These are phyloP conservation scores for Ophiostoma australiae DNA, from an alignment of 2,329 filamentous ascomycete genomes.

Conservation along the genomic window DNA sequence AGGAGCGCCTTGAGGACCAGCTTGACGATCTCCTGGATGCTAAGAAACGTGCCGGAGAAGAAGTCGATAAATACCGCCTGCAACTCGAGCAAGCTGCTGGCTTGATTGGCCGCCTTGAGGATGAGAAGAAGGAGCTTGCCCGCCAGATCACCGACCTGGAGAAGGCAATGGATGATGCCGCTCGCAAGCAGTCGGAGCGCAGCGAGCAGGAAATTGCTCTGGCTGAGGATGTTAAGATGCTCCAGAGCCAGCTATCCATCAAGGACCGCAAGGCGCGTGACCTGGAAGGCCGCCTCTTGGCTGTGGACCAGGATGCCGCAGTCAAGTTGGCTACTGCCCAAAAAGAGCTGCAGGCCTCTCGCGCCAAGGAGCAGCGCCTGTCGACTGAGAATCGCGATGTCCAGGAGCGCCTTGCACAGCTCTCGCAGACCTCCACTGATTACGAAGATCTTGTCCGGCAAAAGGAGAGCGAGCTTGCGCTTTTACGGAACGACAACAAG, in stretches of 20 bases:
- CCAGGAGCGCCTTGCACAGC: conserved; percentile 76
- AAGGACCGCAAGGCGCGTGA: conserved; percentile 90
- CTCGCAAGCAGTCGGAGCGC: conserved; percentile 64
- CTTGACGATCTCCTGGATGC: conserved; percentile 82
- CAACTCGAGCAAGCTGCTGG: conserved; percentile 89
- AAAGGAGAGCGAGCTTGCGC: conserved; percentile 87
- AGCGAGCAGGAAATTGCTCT: conserved; percentile 72
- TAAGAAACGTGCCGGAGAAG: conserved; percentile 82
- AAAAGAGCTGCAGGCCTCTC: conserved; percentile 72
- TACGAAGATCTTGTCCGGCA: conserved; percentile 90
- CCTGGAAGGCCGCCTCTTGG: conserved; percentile 75
- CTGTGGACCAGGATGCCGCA: conserved; percentile 83
- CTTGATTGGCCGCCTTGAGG: conserved; percentile 79
- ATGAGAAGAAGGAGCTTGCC: conserved; percentile 73
- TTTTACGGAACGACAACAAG: conserved; percentile 79
- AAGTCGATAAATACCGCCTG: conserved; percentile 69
- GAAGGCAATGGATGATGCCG: conserved; percentile 62
- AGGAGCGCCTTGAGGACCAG: conserved; percentile 89
- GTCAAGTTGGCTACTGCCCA: conserved; percentile 72
- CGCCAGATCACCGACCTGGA: conserved; percentile 66
- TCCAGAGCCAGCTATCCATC: conserved; percentile 80
- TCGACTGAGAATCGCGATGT: conserved; percentile 75
- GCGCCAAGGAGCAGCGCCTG: conserved; percentile 70
- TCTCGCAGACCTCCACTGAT: conserved; percentile 87
- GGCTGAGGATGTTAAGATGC: conserved; percentile 79